phyloP scores from a whole-genome alignment of 306 rosid species.

The Cucurbita pepo region DNA sequence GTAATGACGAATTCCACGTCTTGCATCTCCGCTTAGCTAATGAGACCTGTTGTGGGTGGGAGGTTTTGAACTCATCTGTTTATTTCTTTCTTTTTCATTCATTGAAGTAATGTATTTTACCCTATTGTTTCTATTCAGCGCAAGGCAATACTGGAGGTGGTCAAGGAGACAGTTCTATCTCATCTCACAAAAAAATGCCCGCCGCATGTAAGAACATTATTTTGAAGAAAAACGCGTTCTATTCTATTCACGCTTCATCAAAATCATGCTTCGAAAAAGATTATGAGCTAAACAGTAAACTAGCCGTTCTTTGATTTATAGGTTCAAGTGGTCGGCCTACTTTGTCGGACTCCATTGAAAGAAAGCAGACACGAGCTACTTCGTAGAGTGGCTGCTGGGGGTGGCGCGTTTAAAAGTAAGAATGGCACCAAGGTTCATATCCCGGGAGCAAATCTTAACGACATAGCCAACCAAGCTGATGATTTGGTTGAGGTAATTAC shows the following conservation, averaged over 20 bases:
- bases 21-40: too few relatives aligned
- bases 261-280: background rate
- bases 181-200: conserved; percentile 74
- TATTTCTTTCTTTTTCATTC: background rate
- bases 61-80: too few relatives aligned
- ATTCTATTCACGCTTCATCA: background rate
- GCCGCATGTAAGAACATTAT: conserved; percentile 61
- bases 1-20: too few relatives aligned
- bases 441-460: conserved; percentile 80
- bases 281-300: background rate
- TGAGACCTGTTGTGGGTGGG: too few relatives aligned
- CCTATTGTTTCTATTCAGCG: conserved; percentile 32
- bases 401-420: conserved; percentile 58
- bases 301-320: conserved; percentile 15
- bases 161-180: conserved; percentile 85
- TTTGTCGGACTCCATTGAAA: conserved; percentile 78
- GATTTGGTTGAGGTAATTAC: conserved; percentile 72
- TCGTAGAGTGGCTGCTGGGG: conserved; percentile 89
- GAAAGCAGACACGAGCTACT: conserved; percentile 81
- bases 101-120: background rate
- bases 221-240: background rate
- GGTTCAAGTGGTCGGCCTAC: conserved; percentile 90
- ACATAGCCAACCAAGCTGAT: conserved; percentile 94
- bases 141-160: conserved; percentile 68
- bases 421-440: conserved; percentile 54